Conservation (phyloP, 2,329 filamentous ascomycete genomes). For the Chalaropsis thielavioides region DNA sequence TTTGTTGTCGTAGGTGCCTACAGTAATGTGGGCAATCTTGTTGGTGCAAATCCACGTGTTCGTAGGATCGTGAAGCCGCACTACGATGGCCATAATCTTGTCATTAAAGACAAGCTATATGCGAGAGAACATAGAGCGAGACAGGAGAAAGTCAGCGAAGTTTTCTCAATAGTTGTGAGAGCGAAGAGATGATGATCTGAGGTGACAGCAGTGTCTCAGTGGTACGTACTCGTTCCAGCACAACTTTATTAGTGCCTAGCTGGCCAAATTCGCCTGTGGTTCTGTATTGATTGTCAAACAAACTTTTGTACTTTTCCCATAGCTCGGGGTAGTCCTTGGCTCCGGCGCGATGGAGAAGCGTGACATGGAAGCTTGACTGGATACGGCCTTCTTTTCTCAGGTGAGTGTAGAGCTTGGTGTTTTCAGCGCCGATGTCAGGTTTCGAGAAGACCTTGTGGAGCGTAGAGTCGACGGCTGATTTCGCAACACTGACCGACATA, state of each 20-base stretch:
- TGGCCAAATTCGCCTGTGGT: slow-evolving; percentile 24
- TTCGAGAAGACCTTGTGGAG: slow-evolving; percentile 57
- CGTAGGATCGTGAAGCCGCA: slow-evolving; percentile 48
- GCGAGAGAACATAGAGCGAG: slow-evolving; percentile 34
- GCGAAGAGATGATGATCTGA: not conserved
- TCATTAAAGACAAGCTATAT: slow-evolving; percentile 64
- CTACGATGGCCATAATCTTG: slow-evolving; percentile 82
- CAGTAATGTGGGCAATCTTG: slow-evolving; percentile 68
- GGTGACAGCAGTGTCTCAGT: not conserved
- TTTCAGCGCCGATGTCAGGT: slow-evolving; percentile 30
- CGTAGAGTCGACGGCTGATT: slow-evolving; percentile 32
- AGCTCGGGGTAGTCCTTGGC: slow-evolving; percentile 47
- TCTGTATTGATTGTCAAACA: slow-evolving; percentile 36
- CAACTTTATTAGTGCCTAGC: slow-evolving; percentile 50
- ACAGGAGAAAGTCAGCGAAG: not conserved
- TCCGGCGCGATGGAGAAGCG: slow-evolving; percentile 67
- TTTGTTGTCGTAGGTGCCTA: slow-evolving; percentile 59
- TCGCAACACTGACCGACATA: slow-evolving; percentile 37
- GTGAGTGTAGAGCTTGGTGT: slow-evolving; percentile 49
- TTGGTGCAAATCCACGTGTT: slow-evolving; percentile 58
- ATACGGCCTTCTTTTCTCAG: slow-evolving; percentile 60
- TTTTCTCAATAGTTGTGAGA: not conserved
- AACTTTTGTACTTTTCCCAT: slow-evolving; percentile 58
- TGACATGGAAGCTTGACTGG: slow-evolving; percentile 83
- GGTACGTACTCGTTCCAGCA: slow-evolving; percentile 41